Conservation (phyloP, 2,329 filamentous ascomycete species). For the Pseudocercospora crystallina region DNA sequence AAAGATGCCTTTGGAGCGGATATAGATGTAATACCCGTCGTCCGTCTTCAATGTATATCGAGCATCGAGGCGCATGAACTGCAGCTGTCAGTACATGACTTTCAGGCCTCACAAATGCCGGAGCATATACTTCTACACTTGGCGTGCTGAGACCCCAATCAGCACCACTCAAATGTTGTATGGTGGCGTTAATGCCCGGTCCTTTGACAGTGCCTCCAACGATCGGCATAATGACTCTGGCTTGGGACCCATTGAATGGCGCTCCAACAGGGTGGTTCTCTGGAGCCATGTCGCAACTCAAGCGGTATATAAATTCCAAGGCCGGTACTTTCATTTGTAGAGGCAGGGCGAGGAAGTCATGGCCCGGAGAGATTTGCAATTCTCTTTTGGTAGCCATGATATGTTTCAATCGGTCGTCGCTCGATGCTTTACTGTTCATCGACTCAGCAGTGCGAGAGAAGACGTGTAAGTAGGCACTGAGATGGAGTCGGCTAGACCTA, state of each 20-base stretch:
- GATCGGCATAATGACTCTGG: constrained; percentile 25
- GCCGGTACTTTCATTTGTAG: constrained; percentile 19
- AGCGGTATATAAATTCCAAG: constrained; percentile 27
- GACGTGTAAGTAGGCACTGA: not conserved
- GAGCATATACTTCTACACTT: constrained; percentile 7
- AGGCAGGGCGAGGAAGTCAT: constrained; percentile 1
- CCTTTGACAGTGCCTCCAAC: constrained; percentile 22
- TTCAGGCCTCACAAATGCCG: constrained; percentile 4
- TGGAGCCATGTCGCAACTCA: constrained; percentile 23
- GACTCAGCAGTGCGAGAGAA: not conserved
- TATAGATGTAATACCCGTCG: constrained; percentile 24
- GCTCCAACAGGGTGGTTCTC: constrained; percentile 23
- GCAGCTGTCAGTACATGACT: not conserved
- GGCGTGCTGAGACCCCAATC: constrained; percentile 21
- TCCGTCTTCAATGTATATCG: constrained; percentile 26
- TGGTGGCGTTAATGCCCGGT: constrained; percentile 21
- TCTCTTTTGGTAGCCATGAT: constrained; percentile 4
- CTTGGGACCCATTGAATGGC: constrained; percentile 14
- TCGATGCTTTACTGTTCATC: not conserved
- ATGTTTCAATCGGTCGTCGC: not conserved
- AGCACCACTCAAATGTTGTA: constrained; percentile 24
- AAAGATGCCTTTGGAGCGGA: constrained; percentile 25
- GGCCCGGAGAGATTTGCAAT: constrained; percentile 4
- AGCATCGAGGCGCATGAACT: constrained; percentile 26
- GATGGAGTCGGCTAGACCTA: not conserved